These are phyloP conservation scores for Camellia sinensis DNA, from an alignment of 148 eudicot genomes.

Conservation along the genomic window DNA sequence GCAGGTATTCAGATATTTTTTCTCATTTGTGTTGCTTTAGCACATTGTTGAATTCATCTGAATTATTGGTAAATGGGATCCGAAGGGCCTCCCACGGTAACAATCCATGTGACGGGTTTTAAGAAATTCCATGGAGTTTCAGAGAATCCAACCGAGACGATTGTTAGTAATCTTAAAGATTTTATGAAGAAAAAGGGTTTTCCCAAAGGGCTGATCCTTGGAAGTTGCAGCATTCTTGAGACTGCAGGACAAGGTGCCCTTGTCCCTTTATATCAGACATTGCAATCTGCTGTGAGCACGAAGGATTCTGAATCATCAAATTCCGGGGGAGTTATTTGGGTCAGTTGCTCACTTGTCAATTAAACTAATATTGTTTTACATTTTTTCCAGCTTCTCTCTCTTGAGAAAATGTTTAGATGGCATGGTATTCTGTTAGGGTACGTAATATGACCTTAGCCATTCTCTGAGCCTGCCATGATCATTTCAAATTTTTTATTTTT, in stretches of 20 bases:
- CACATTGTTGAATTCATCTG: slow-evolving; percentile 18
- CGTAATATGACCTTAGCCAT: neutral
- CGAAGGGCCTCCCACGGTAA: slow-evolving; percentile 79
- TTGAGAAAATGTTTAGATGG: neutral
- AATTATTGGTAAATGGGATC: slow-evolving; percentile 73
- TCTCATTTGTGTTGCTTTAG: slow-evolving; percentile 17
- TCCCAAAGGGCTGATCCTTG: slow-evolving; percentile 76
- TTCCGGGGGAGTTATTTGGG: slow-evolving; percentile 69
- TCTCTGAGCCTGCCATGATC: neutral
- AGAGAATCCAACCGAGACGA: slow-evolving; percentile 92
- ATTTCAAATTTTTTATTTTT: neutral
- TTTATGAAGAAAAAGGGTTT: slow-evolving; percentile 63
- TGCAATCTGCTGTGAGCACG: slow-evolving; percentile 54
- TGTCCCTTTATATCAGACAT: slow-evolving; percentile 70
- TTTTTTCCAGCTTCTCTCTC: slow-evolving; percentile 8
- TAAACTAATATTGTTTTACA: neutral
- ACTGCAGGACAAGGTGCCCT: slow-evolving; percentile 93
- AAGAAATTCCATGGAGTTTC: slow-evolving; percentile 94
- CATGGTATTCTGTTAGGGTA: neutral
- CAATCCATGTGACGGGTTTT: slow-evolving; percentile 87
- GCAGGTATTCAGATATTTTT: slow-evolving; percentile 35
- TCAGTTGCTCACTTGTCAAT: slow-evolving; percentile 33
- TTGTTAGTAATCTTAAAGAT: slow-evolving; percentile 59
- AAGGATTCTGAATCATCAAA: slow-evolving; percentile 40
- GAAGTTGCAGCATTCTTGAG: slow-evolving; percentile 87